Evolutionary conservation across 1,284 basidiomycete species (phyloP).

Genomic region (Pseudozyma thailandica): DNA sequence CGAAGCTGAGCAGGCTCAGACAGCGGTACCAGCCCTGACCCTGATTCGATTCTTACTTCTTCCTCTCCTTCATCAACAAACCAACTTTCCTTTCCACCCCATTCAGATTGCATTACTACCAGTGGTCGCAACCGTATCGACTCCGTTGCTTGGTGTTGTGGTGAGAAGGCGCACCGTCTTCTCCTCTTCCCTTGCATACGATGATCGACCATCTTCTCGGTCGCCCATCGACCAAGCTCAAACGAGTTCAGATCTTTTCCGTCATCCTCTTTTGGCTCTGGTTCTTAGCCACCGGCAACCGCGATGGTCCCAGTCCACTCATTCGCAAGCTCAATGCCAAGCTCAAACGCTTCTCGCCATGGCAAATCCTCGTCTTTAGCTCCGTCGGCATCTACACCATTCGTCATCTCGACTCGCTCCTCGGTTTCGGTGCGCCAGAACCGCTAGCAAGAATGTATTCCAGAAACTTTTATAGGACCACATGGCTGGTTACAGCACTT

Average conservation of each 20-base stretch:
- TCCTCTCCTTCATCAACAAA: too few relatives aligned
- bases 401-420: constrained; percentile 85
- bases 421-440: constrained; percentile 89
- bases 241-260: constrained; percentile 54
- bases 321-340: constrained; percentile 35
- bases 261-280: constrained; percentile 58
- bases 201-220: constrained; percentile 65
- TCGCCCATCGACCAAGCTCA: constrained; percentile 60
- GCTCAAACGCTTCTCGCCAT: constrained; percentile 81
- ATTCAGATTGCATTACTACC: too few relatives aligned
- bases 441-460: constrained; percentile 85
- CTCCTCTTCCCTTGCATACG: neutral
- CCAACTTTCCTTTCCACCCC: too few relatives aligned
- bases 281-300: constrained; percentile 42
- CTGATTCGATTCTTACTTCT: too few relatives aligned
- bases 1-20: too few relatives aligned
- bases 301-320: constrained; percentile 49
- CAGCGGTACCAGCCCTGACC: too few relatives aligned
- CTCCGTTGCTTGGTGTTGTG: too few relatives aligned
- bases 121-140: too few relatives aligned
- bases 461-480: constrained; percentile 92
- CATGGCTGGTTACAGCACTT: constrained; percentile 86
- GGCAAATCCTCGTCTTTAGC: constrained; percentile 88
- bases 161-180: neutral
- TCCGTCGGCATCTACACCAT: constrained; percentile 85